These are phyloP conservation scores for Baorangia bicolor DNA, from an alignment of 768 basidiomycete species.

Conservation along the genomic window DNA sequence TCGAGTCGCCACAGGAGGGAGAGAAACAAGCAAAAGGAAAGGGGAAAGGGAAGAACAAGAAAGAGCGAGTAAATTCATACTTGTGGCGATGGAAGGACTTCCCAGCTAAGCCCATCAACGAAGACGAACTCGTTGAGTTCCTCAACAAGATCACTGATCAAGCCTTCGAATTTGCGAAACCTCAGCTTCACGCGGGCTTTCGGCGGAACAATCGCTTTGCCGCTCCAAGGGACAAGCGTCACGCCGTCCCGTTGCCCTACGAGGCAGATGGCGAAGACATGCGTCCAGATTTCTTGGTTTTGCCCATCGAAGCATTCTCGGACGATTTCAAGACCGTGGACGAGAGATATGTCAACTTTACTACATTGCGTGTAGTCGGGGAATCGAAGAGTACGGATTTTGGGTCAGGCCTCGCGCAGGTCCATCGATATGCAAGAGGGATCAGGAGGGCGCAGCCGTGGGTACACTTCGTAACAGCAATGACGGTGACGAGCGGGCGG, in stretches of 20 bases:
- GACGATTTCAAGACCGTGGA: not conserved
- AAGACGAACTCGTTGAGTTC: not conserved
- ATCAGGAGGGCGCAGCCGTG: not conserved
- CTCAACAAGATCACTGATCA: not conserved
- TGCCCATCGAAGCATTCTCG: constrained; percentile 8
- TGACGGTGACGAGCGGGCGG: too few relatives aligned
- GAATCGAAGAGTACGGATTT: not conserved
- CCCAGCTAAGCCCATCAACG: not conserved
- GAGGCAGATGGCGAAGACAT: not conserved
- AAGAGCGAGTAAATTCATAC: not conserved
- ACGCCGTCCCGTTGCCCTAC: not conserved
- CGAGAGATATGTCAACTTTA: not conserved
- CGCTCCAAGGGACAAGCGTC: not conserved
- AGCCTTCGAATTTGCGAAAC: not conserved
- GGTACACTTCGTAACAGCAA: too few relatives aligned
- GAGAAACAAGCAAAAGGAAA: not conserved
- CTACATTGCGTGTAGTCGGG: not conserved
- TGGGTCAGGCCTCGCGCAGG: too few relatives aligned
- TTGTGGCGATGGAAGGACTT: not conserved
- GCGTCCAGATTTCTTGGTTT: too few relatives aligned
- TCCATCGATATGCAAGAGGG: not conserved
- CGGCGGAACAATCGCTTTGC: not conserved
- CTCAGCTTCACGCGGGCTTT: not conserved
- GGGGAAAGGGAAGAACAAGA: not conserved
- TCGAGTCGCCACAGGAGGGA: not conserved